Percentiles rank a stretch among this genome's conserved stretches.
Conservation (phyloP, 78 protist species). For the Dictyostelium firmibasis region DNA sequence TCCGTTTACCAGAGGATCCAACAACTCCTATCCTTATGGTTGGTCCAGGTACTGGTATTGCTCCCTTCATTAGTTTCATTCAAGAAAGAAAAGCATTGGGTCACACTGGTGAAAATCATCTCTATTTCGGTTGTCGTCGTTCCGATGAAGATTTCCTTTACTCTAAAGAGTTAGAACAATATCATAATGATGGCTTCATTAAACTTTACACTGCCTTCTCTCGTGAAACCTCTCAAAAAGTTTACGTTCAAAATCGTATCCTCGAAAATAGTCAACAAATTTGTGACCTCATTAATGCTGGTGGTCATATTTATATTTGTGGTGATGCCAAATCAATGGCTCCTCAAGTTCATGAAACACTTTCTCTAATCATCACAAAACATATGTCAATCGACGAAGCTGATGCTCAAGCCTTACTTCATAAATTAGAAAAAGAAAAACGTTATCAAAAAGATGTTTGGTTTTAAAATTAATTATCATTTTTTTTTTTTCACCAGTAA, state of each 20-base stretch:
- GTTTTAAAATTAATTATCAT: constrained; percentile 57
- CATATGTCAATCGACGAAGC: constrained; percentile 38
- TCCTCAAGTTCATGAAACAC: constrained; percentile 52
- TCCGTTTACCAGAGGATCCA: constrained; percentile 83
- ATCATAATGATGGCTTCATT: constrained; percentile 47
- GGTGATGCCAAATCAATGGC: constrained; percentile 82
- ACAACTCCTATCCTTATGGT: constrained; percentile 89
- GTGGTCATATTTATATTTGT: constrained; percentile 74
- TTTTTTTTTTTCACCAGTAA: no score
- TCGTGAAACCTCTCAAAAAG: constrained; percentile 70
- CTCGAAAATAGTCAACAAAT: constrained; percentile 23
- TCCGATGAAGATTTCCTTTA: constrained; percentile 87
- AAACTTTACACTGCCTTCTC: constrained; percentile 82
- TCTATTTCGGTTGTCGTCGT: constrained; percentile 95
- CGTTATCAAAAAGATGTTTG: constrained; percentile 77
- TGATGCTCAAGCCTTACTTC: constrained; percentile 39
- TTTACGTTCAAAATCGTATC: constrained; percentile 89
- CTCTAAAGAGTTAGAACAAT: constrained; percentile 69
- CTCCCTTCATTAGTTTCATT: constrained; percentile 94
- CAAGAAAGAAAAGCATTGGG: constrained; percentile 64
- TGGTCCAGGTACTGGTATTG: constrained; percentile 99
- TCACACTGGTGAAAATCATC: constrained; percentile 37
- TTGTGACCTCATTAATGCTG: constrained; percentile 15
- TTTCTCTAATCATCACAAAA: neutral
- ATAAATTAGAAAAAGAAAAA: constrained; percentile 38